Evolutionary conservation across 768 basidiomycete genomes (phyloP), one percentile per base, ranked within the genome.

Genomic region (Auriscalpium orientale): DNA sequence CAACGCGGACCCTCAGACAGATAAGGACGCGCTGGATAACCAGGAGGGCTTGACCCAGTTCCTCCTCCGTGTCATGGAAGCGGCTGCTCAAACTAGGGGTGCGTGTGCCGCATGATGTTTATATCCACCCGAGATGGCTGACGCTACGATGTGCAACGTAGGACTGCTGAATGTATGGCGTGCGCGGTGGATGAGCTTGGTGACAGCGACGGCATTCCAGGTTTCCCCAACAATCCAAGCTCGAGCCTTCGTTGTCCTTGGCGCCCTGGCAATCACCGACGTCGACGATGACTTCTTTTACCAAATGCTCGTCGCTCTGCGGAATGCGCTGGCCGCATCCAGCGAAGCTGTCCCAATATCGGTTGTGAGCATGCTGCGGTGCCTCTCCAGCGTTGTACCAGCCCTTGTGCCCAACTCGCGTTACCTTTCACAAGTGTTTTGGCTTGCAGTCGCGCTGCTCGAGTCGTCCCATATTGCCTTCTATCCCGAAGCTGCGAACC

Each of bases 241-340:
- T 28, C 84, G 91, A 10, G 89, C 91, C 0, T 95, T 95, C 68
- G 80, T 89, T 35, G 83, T 87, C 3, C 79, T 97, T 9, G 89
- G 89, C 4, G 77, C 80, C n/a, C 77, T 95, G n/a, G 85, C 90
- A 15, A 81, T 81, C 4, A 79, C 86, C 2, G 90, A 93, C 22
- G 88, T 94, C 44, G 94, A 97, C 60, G 94, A 95, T 58, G 94
- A 97, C 66, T 82, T 94, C 61, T 74, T 95, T 53, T 95, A 95
- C 63, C 94, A 97, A 66, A 91, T 95, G 70, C 80, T 95, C 9
- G 88, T 94, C 7, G 91, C 94, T 1, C 84, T 95, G 69, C 82
- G 81, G 59, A 84, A 79, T 0, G 87, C 89, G 0, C 71, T 95
- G 16, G 67, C 71, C 10, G 82, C 84, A 62, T 78, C 84, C n/a